Evolutionary conservation across 768 basidiomycete genomes (phyloP).

Genomic region (Trametes villosa): DNA sequence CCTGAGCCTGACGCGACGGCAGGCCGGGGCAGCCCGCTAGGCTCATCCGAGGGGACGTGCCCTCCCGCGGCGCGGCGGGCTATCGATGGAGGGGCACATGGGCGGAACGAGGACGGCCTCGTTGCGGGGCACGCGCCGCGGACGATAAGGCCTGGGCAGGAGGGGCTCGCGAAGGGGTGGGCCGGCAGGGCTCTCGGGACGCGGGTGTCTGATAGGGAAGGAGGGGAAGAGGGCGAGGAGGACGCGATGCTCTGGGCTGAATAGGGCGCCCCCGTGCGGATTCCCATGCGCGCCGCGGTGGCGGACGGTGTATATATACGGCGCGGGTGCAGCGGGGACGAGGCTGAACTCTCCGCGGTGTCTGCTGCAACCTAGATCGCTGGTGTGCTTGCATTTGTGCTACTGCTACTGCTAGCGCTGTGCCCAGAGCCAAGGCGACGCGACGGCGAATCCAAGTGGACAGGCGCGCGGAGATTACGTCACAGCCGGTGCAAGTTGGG

Average conservation of each 20-base stretch:
- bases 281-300: slow-evolving; percentile 6
- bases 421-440: background rate
- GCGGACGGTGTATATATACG: slow-evolving; percentile 3
- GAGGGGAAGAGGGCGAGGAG: background rate
- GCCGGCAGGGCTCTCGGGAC: background rate
- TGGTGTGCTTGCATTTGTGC: background rate
- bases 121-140: slow-evolving; percentile 15
- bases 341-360: background rate
- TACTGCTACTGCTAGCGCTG: background rate
- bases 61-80: background rate
- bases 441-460: slow-evolving; percentile 1
- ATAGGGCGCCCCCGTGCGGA: background rate
- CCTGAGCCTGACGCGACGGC: background rate
- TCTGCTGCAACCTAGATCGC: background rate
- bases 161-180: slow-evolving; percentile 1
- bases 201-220: slow-evolving; percentile 12
- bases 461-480: slow-evolving; percentile 14
- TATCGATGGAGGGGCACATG: slow-evolving; percentile 23
- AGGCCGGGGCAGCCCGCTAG: background rate
- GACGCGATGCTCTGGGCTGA: slow-evolving; percentile 1
- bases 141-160: slow-evolving; percentile 11
- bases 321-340: background rate
- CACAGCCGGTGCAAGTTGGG: slow-evolving; percentile 3
- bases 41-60: background rate
- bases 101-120: slow-evolving; percentile 20